Conservation (phyloP, 73 alveolate genomes). For the Tetrahymena elliotti region DNA sequence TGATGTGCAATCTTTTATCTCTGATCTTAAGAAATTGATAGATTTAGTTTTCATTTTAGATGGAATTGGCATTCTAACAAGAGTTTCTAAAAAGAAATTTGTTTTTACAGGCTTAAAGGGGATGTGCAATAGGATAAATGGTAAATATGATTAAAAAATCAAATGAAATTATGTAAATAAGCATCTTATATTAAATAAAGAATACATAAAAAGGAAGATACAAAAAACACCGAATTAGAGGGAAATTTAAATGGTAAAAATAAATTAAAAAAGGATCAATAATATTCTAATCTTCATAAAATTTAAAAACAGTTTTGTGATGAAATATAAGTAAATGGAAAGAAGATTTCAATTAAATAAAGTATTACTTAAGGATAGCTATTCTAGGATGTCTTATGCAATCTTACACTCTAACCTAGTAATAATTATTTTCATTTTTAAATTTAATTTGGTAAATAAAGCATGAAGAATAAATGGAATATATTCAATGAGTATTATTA, state of each 20-base stretch:
- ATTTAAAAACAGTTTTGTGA: background rate
- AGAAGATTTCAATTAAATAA: background rate
- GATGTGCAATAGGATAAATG: constrained; percentile 21
- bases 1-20: background rate
- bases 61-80: constrained; percentile 37
- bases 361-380: background rate
- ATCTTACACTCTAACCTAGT: background rate
- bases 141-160: background rate
- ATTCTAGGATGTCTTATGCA: background rate
- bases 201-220: background rate
- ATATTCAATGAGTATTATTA: too few relatives aligned
- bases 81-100: constrained; percentile 31
- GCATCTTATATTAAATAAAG: background rate
- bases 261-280: background rate
- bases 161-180: background rate
- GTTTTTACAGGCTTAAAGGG: constrained; percentile 34
- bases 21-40: constrained; percentile 24
- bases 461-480: background rate
- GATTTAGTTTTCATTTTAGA: constrained; percentile 31
- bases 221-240: background rate
- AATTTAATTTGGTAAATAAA: background rate
- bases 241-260: background rate
- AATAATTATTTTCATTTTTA: background rate
- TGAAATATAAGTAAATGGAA: background rate
- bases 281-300: background rate